These are phyloP conservation scores for Eimeria necatrix DNA, from an alignment of 169 alveolate species.

Conservation along the genomic window DNA sequence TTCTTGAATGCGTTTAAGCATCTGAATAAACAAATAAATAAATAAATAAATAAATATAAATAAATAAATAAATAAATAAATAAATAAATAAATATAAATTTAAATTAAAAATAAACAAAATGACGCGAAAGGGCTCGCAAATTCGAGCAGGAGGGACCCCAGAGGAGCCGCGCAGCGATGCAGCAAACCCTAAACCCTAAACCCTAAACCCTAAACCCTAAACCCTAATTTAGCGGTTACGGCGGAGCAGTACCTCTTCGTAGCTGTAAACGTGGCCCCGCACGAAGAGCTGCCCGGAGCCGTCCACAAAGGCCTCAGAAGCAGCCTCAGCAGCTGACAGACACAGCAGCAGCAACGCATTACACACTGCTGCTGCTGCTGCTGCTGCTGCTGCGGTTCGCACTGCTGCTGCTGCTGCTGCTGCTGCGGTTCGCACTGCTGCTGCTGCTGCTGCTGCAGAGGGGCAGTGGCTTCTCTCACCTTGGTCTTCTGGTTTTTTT, in stretches of 20 bases:
- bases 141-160: background rate
- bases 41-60: background rate
- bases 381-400: background rate
- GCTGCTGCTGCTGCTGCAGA: background rate
- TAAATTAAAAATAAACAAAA: slow-evolving; percentile 58
- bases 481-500: slow-evolving; percentile 53
- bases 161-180: background rate
- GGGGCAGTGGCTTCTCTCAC: background rate
- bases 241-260: slow-evolving; percentile 86
- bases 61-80: background rate
- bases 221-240: background rate
- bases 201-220: background rate
- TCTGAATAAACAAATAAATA: slow-evolving; percentile 67
- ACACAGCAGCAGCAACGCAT: background rate
- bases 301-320: slow-evolving; percentile 55
- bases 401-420: background rate
- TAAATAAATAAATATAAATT: slow-evolving; percentile 35
- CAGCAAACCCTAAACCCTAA: background rate
- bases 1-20: slow-evolving; percentile 92
- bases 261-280: slow-evolving; percentile 92
- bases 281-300: slow-evolving; percentile 84
- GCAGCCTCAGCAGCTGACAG: slow-evolving; percentile 20
- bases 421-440: background rate
- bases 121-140: background rate
- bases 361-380: background rate